Percentiles rank a stretch among this genome's conserved stretches.
These are phyloP conservation scores for Peronospora belbahrii DNA, from an alignment of 352 stramenopile genomes.

Conservation along the genomic window DNA sequence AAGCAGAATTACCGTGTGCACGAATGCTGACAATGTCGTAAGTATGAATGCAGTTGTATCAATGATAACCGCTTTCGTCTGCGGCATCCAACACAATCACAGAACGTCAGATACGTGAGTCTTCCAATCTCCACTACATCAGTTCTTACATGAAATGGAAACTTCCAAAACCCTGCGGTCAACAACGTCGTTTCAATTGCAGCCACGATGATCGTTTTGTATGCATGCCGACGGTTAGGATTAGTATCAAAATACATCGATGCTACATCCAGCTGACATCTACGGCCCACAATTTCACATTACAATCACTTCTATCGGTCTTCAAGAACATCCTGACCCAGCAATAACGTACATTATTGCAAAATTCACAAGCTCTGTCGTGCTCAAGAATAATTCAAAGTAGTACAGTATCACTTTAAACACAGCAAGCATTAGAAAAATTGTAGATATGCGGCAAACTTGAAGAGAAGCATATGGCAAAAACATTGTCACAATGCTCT, in stretches of 20 bases:
- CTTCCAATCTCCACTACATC: background rate
- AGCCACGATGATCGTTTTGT: conserved; percentile 16
- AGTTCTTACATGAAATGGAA: conserved; percentile 17
- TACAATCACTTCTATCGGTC: background rate
- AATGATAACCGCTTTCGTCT: conserved; percentile 28
- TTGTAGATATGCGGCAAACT: background rate
- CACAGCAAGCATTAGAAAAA: background rate
- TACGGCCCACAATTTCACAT: no score
- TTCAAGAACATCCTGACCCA: background rate
- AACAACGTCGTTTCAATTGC: conserved; percentile 22
- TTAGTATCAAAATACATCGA: conserved; percentile 11
- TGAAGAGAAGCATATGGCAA: conserved; percentile 6
- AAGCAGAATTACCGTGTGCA: conserved; percentile 32
- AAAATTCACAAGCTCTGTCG: conserved; percentile 12
- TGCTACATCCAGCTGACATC: conserved; percentile 21
- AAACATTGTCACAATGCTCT: conserved; percentile 13
- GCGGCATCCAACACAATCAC: background rate
- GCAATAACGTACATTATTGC: conserved; percentile 13
- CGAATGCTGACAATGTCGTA: conserved; percentile 16
- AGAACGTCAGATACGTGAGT: conserved; percentile 3
- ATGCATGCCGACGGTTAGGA: conserved; percentile 9
- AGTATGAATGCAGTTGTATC: conserved; percentile 30
- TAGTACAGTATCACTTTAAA: conserved; percentile 5
- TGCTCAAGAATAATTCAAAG: background rate
- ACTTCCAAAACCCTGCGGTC: conserved; percentile 28